Evolutionary conservation across 495 filamentous ascomycete genomes (phyloP), one percentile per base, ranked within the genome.

Genomic region (Neohortaea acidophila): DNA sequence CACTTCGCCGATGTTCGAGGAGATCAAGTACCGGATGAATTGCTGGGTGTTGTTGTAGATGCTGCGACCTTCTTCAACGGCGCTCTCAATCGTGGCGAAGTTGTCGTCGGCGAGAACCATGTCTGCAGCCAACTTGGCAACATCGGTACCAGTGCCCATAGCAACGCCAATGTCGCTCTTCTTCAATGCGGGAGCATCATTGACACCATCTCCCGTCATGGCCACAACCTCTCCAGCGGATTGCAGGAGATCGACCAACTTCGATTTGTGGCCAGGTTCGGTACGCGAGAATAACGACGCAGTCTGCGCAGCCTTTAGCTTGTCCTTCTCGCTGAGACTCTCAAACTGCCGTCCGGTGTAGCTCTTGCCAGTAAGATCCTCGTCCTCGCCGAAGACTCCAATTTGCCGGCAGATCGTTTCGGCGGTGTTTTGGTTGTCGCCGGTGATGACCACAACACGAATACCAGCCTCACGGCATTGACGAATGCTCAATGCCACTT

Each of bases 21-120:
- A 94, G 59, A 99, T 99, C 34, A 99, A 69, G 57, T 99, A 99
- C 20, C 91, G 82, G 60, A 99, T 99, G 59, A 99, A 99, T 56
- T 99, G 91, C 56, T 99, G 91, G 2, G 91, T 99, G 68, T 99
- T 99, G 75, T 87, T 94, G 69, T 92, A 99, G 64, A 99, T 99
- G 22, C 85, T 85, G 37, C 91, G 78, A 37, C 91, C 91, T 60
- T 99, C 91, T 59, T 94, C 89, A 36, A 99, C 85, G 23, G 91
- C 91, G 39, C 81, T 70, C 51, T 87, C 81, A 53, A 99, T 99
- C 19, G 91, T 96, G 31, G 91, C 89, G 56, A 99, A 99, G 63
- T 99, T 99, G 60, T 96, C 80, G 63, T 99, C 91, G 20, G 84
- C 85, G 36, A 99, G 76, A 11, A 99, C 89, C 91, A 99, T 99